Evolutionary conservation across 148 eudicot species (phyloP).

Genomic region (Tetragonia tetragonoides): DNA sequence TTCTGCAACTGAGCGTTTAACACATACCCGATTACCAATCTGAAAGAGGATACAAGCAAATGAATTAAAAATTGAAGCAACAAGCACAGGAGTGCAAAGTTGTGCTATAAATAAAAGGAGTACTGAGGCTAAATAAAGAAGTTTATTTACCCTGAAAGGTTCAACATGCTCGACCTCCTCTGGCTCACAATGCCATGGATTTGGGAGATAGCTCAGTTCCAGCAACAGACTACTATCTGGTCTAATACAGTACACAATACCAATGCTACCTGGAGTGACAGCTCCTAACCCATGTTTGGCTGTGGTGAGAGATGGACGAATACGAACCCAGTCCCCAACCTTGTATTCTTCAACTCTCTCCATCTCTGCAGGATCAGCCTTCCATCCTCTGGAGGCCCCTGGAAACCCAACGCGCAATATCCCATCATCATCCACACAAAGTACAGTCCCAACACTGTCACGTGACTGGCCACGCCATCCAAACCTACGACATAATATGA

Average conservation of each 20-base stretch:
- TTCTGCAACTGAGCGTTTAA: constrained; percentile 91
- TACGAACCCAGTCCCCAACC: constrained; percentile 99
- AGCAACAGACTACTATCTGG: constrained; percentile 86
- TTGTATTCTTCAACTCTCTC: constrained; percentile 96
- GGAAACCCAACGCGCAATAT: constrained; percentile 98
- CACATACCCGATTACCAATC: constrained; percentile 93
- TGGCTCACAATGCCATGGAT: constrained; percentile 99
- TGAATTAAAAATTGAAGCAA: constrained; percentile 14
- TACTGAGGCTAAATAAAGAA: not conserved
- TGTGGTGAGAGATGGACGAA: constrained; percentile 87
- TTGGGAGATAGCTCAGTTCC: constrained; percentile 84
- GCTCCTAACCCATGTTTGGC: constrained; percentile 96
- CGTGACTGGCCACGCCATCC: constrained; percentile 92
- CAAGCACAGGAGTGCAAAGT: not conserved
- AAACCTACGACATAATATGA: constrained; percentile 50
- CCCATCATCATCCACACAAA: constrained; percentile 99
- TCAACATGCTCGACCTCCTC: constrained; percentile 98
- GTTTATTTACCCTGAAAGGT: constrained; percentile 66
- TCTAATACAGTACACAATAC: constrained; percentile 88
- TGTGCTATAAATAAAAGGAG: not conserved
- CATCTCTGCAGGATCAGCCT: constrained; percentile 99
- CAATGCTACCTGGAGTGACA: constrained; percentile 97
- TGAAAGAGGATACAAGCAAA: constrained; percentile 26
- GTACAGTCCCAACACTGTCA: constrained; percentile 92
- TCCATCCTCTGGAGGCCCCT: constrained; percentile 99